These are phyloP conservation scores for Serendipita sp. DNA, from an alignment of 768 basidiomycete species.

Conservation along the genomic window DNA sequence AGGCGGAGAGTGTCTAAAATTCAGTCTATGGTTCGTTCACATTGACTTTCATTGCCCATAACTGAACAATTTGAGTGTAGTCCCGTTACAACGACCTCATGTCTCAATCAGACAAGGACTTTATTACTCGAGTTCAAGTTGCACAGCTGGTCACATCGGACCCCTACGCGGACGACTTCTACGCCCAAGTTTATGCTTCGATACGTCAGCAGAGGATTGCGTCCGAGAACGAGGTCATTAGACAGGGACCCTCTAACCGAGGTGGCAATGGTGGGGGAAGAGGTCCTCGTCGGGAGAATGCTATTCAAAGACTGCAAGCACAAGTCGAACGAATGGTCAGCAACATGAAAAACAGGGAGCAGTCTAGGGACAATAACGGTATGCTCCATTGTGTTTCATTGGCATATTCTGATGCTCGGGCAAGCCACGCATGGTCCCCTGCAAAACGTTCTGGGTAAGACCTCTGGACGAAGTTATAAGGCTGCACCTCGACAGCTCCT, in stretches of 20 bases:
- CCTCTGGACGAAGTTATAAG: slow-evolving; percentile 83
- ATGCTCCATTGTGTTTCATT: neutral
- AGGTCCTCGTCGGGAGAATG: slow-evolving; percentile 52
- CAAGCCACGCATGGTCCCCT: slow-evolving; percentile 52
- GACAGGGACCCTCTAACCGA: slow-evolving; percentile 34
- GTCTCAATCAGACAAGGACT: slow-evolving; percentile 98
- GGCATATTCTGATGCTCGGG: slow-evolving; percentile 7
- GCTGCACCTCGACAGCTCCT: slow-evolving; percentile 93
- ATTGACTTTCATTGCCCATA: neutral
- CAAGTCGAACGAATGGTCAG: slow-evolving; percentile 95
- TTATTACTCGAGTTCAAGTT: slow-evolving; percentile 97
- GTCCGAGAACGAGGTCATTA: slow-evolving; percentile 64
- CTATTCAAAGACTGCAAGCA: slow-evolving; percentile 84
- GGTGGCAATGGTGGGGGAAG: slow-evolving; percentile 35
- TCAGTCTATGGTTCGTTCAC: slow-evolving; percentile 55
- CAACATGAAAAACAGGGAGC: slow-evolving; percentile 72
- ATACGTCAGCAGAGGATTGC: slow-evolving; percentile 62
- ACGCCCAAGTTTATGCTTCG: slow-evolving; percentile 88
- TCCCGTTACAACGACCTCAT: slow-evolving; percentile 87
- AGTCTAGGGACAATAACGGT: slow-evolving; percentile 43
- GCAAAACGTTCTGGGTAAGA: slow-evolving; percentile 88
- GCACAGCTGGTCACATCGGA: slow-evolving; percentile 95
- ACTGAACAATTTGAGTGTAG: slow-evolving; percentile 22
- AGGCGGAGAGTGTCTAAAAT: slow-evolving; percentile 71
- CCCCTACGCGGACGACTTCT: slow-evolving; percentile 96